A percentile compares a stretch with the other conserved stretches of the same genome.
Conservation (phyloP, 345 rosid genomes). For the Brassica rapa region DNA sequence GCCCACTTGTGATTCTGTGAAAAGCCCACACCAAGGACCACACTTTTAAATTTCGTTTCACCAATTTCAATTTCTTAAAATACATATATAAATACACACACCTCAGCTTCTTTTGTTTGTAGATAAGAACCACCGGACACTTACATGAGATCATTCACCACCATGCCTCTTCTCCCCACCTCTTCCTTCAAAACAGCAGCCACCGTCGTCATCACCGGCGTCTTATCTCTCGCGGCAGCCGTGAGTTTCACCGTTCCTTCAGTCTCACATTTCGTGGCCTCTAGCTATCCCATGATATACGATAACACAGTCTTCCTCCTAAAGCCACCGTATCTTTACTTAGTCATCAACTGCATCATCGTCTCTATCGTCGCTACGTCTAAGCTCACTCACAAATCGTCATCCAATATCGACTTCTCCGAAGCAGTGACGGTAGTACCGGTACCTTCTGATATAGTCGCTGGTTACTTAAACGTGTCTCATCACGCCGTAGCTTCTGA, state of each 20-base stretch:
- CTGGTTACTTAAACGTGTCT: constrained; percentile 29
- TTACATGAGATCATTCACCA: constrained; percentile 25
- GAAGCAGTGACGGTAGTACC: neutral
- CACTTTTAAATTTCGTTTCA: constrained; percentile 1
- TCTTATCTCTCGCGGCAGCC: constrained; percentile 41
- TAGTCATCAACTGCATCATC: constrained; percentile 77
- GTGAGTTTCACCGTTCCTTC: constrained; percentile 44
- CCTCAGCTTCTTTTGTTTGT: constrained; percentile 1
- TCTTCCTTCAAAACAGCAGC: constrained; percentile 44
- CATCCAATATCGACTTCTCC: neutral
- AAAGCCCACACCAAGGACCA: constrained; percentile 43
- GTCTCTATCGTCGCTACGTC: constrained; percentile 81
- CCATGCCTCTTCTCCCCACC: constrained; percentile 43
- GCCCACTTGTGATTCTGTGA: constrained; percentile 36
- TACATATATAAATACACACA: constrained; percentile 4
- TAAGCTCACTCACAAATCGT: constrained; percentile 45
- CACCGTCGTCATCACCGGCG: constrained; percentile 47
- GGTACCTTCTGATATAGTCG: constrained; percentile 17
- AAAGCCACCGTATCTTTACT: constrained; percentile 76
- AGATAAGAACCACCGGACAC: constrained; percentile 35
- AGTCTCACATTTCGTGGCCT: constrained; percentile 42
- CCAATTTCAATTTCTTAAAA: too few relatives aligned
- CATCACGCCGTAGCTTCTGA: neutral
- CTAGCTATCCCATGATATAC: constrained; percentile 52
- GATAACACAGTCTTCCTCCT: constrained; percentile 49